Percentiles rank a stretch among this genome's conserved stretches.
These are phyloP conservation scores for Nigrospora sphaerica DNA, from an alignment of 2,329 filamentous ascomycete genomes.

Conservation along the genomic window DNA sequence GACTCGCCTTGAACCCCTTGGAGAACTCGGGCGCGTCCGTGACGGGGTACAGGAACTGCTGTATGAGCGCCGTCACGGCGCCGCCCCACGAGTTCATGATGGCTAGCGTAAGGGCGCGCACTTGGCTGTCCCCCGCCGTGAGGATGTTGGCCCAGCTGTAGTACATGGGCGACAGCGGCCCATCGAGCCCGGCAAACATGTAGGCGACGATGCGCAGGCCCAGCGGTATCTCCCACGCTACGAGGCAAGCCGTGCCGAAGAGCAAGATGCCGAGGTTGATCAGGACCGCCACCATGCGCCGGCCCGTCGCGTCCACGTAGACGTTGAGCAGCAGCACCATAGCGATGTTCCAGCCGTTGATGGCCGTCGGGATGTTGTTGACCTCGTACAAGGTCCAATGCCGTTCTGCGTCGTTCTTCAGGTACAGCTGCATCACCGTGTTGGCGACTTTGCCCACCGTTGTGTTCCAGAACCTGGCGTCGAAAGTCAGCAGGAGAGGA, in stretches of 20 bases:
- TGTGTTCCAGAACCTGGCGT: constrained; percentile 16
- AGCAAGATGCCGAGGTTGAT: constrained; percentile 21
- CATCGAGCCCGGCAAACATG: constrained; percentile 26
- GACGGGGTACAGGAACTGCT: constrained; percentile 24
- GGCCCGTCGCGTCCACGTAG: constrained; percentile 23
- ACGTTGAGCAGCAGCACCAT: constrained; percentile 16
- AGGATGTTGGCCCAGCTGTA: constrained; percentile 27
- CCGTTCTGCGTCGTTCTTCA: constrained; percentile 17
- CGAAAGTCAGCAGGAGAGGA: too few species aligned
- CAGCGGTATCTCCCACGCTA: constrained; percentile 21
- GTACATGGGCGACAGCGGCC: constrained; percentile 26
- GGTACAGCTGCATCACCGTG: constrained; percentile 18
- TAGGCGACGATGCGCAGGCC: constrained; percentile 25
- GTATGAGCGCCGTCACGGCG: constrained; percentile 21
- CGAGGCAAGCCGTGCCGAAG: constrained; percentile 22
- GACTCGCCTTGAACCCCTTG: constrained; percentile 20
- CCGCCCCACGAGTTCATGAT: constrained; percentile 27
- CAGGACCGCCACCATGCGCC: constrained; percentile 21
- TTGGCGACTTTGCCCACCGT: constrained; percentile 20
- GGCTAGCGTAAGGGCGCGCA: constrained; percentile 24
- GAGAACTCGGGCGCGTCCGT: constrained; percentile 21
- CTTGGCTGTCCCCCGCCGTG: constrained; percentile 23
- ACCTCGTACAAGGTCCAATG: constrained; percentile 18
- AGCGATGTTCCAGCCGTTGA: constrained; percentile 21
- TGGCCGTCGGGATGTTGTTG: constrained; percentile 20